Evolutionary conservation across 192 early-diverging fungal species (phyloP).

Genomic region (Podila verticillata): DNA sequence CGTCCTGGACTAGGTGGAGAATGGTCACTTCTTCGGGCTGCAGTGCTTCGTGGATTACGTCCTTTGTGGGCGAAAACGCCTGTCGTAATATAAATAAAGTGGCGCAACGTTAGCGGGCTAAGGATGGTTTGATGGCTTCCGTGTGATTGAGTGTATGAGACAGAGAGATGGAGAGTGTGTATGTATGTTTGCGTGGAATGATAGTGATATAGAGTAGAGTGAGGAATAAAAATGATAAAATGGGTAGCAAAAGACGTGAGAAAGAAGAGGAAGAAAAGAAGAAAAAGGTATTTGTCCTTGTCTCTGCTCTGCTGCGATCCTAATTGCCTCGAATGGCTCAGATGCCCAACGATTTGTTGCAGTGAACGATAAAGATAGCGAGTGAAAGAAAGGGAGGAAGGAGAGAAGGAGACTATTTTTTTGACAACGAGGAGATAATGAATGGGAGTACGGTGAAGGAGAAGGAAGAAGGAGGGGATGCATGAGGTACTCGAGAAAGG

Average conservation of each 20-base stretch:
- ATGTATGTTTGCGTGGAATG: background rate
- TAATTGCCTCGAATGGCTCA: too few relatives aligned
- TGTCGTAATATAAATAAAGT: background rate
- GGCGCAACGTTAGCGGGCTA: too few relatives aligned
- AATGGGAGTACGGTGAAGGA: conserved; percentile 4
- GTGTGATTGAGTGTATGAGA: too few relatives aligned
- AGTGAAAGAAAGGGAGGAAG: background rate
- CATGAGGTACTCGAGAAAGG: background rate
- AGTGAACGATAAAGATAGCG: too few relatives aligned
- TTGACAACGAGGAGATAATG: conserved; percentile 3
- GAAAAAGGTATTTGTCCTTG: too few relatives aligned
- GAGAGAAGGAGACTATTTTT: conserved; percentile 7
- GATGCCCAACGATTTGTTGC: too few relatives aligned
- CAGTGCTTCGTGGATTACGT: background rate
- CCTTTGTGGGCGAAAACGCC: conserved; percentile 1
- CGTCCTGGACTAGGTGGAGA: conserved; percentile 10
- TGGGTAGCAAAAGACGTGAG: background rate
- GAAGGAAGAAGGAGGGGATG: background rate
- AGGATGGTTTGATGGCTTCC: too few relatives aligned
- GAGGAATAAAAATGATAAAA: too few relatives aligned
- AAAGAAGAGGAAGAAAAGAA: background rate
- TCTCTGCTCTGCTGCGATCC: too few relatives aligned
- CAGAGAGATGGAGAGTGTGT: background rate
- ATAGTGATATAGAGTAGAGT: background rate
- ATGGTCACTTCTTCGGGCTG: conserved; percentile 14